A percentile compares a stretch with the other conserved stretches of the same genome.
Conservation (phyloP, 176 grass and related monocot genomes). For the Musa itinerans region DNA sequence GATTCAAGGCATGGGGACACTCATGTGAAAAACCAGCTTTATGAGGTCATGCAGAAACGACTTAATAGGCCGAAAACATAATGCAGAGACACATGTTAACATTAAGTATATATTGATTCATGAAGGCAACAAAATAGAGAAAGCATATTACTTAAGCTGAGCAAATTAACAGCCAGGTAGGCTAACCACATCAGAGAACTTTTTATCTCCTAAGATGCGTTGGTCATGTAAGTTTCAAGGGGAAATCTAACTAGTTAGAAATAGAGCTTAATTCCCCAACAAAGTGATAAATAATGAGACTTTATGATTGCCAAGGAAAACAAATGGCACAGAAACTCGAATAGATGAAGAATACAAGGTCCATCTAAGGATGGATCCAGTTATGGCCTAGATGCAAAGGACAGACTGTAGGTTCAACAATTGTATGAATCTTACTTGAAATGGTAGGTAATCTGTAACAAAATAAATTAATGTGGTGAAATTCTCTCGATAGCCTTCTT, state of each 20-base stretch:
- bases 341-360: neutral
- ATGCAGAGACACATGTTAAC: neutral
- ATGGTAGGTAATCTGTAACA: conserved; percentile 3
- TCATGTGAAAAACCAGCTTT: too few relatives aligned
- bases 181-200: neutral
- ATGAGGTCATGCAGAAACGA: too few relatives aligned
- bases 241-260: neutral
- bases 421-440: conserved; percentile 6
- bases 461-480: conserved; percentile 26
- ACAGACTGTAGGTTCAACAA: neutral
- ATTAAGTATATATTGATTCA: neutral
- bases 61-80: neutral
- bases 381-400: neutral
- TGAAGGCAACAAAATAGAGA: too few relatives aligned
- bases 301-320: neutral
- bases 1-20: too few relatives aligned
- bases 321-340: neutral
- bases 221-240: neutral
- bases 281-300: neutral
- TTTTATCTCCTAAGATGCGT: neutral
- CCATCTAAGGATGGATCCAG: neutral
- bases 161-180: neutral
- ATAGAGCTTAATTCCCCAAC: neutral
- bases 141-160: too few relatives aligned
- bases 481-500: conserved; percentile 45